These are phyloP conservation scores for Cymbidium sinense DNA, from an alignment of 106 monocot species.

Conservation along the genomic window DNA sequence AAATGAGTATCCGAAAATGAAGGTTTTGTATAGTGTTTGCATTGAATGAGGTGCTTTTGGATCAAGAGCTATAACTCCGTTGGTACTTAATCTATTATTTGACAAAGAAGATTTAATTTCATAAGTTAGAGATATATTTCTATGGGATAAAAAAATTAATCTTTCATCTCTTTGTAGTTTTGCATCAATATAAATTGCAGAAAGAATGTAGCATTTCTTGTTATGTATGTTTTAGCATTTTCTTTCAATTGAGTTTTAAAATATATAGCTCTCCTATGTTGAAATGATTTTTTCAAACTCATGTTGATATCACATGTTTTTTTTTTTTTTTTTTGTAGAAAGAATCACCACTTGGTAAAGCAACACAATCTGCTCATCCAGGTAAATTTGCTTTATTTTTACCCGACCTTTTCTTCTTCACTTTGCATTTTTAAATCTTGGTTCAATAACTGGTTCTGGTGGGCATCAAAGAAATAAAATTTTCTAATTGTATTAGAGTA, in stretches of 20 bases:
- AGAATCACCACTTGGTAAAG: conserved; percentile 58
- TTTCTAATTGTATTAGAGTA: neutral
- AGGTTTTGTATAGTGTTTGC: neutral
- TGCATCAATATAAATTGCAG: neutral
- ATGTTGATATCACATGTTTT: neutral
- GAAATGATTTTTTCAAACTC: neutral
- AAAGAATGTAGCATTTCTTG: neutral
- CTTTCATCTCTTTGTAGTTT: neutral
- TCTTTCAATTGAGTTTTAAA: neutral
- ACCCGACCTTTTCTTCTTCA: neutral
- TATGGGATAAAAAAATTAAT: neutral
- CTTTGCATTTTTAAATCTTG: neutral
- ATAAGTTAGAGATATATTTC: neutral
- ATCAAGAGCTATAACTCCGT: neutral
- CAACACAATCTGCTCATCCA: conserved; percentile 89
- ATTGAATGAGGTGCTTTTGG: neutral
- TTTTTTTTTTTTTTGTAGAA: conserved; percentile 36
- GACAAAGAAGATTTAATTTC: neutral
- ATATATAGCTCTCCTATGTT: neutral
- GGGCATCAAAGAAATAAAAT: neutral
- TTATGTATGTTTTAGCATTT: neutral
- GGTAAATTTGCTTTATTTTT: conserved; percentile 29
- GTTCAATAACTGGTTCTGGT: neutral
- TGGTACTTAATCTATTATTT: neutral
- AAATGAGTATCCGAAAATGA: neutral